A percentile compares a stretch with the other conserved stretches of the same genome.
These are phyloP conservation scores for Teratosphaeria destructans DNA, from an alignment of 2,329 filamentous ascomycete genomes.

Conservation along the genomic window DNA sequence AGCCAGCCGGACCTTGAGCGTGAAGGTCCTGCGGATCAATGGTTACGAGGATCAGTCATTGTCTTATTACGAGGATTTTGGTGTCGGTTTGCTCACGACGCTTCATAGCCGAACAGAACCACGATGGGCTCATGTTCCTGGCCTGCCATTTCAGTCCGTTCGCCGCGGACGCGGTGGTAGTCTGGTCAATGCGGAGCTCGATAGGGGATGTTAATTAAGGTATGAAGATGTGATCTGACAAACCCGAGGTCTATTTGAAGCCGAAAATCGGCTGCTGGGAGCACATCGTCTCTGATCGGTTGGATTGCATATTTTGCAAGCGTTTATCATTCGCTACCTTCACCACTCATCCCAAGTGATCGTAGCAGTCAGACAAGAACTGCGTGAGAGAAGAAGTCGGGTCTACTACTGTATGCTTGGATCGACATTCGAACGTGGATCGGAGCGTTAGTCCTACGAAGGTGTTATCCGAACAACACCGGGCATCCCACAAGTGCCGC, in stretches of 20 bases:
- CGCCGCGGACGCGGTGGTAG: not conserved
- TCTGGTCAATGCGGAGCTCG: not conserved
- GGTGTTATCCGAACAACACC: too few relatives aligned
- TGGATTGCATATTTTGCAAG: not conserved
- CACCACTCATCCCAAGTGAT: too few relatives aligned
- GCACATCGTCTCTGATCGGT: not conserved
- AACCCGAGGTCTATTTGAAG: not conserved
- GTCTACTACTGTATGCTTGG: too few relatives aligned
- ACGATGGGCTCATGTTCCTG: slow-evolving; percentile 9
- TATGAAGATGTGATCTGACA: not conserved
- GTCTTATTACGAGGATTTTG: not conserved
- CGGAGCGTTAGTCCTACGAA: too few relatives aligned
- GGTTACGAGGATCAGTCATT: not conserved
- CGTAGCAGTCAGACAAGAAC: too few relatives aligned
- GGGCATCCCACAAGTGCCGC: too few relatives aligned
- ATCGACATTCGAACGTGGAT: too few relatives aligned
- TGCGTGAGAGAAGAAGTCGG: too few relatives aligned
- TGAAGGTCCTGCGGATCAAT: slow-evolving; percentile 11
- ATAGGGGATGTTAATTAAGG: not conserved
- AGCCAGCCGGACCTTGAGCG: slow-evolving; percentile 28
- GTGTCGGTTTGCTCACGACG: slow-evolving; percentile 3
- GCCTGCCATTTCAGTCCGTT: not conserved
- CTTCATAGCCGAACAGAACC: slow-evolving; percentile 20
- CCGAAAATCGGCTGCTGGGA: not conserved
- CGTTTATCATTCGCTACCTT: too few relatives aligned